A percentile compares a stretch with the other conserved stretches of the same genome.
phyloP scores from a whole-genome alignment of 108 stramenopile genomes.

The Nitzschia sp. region DNA sequence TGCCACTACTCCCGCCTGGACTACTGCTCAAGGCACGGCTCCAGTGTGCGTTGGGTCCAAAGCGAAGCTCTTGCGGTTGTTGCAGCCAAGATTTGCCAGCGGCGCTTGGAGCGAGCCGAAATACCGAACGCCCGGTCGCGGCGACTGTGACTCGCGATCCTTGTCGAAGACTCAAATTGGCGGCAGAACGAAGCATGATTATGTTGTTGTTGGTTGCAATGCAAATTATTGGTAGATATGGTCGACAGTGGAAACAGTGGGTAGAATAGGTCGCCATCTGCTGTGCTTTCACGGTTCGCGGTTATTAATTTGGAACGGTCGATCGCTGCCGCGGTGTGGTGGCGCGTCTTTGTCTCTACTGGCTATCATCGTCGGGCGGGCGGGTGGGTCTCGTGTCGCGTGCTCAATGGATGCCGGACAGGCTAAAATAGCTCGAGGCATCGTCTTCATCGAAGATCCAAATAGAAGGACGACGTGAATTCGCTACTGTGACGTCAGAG shows the following conservation, averaged over 20 bases:
- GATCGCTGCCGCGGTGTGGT: too few species aligned
- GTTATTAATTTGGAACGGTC: too few species aligned
- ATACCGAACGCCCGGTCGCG: not conserved
- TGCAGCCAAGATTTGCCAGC: slow-evolving; percentile 4
- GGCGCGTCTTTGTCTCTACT: not conserved
- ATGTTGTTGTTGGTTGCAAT: not conserved
- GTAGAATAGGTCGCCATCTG: too few species aligned
- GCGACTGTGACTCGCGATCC: not conserved
- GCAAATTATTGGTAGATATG: not conserved
- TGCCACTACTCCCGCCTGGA: not conserved
- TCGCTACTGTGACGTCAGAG: too few species aligned
- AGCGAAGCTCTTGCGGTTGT: not conserved
- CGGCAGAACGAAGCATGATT: slow-evolving; percentile 13
- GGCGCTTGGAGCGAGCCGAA: not conserved
- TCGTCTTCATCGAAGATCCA: too few species aligned
- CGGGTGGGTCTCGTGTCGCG: too few species aligned
- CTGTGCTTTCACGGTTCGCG: not conserved
- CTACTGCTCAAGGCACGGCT: slow-evolving; percentile 29
- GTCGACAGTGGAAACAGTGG: not conserved
- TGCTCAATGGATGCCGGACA: too few species aligned
- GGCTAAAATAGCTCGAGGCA: too few species aligned
- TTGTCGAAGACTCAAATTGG: slow-evolving; percentile 11
- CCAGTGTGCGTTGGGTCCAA: not conserved
- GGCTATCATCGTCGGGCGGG: not conserved
- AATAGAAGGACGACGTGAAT: too few species aligned